phyloP scores from a whole-genome alignment of 192 early-diverging fungal species.

The Chytriomyces confervae region DNA sequence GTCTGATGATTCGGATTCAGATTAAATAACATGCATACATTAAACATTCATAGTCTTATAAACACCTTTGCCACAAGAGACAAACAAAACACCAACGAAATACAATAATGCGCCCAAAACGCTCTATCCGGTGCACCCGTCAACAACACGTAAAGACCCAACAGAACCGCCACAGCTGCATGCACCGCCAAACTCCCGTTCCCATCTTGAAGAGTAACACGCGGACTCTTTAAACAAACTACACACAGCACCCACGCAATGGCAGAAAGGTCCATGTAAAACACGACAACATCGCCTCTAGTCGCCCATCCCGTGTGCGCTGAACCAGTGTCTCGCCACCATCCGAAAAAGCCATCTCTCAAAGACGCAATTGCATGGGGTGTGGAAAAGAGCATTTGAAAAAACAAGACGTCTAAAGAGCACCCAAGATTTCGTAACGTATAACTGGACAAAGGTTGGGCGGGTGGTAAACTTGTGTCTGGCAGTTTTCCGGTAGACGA shows the following conservation, averaged over 20 bases:
- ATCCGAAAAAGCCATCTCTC: background rate
- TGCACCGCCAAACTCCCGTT: too few species aligned
- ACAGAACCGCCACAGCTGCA: too few species aligned
- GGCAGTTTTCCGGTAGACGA: background rate
- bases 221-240: too few species aligned
- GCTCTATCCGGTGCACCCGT: too few species aligned
- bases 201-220: too few species aligned
- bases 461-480: background rate
- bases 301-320: too few species aligned
- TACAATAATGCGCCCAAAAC: too few species aligned
- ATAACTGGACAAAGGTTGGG: background rate
- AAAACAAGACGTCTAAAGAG: background rate
- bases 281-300: background rate
- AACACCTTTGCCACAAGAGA: too few species aligned
- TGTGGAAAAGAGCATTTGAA: background rate
- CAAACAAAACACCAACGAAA: too few species aligned
- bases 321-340: background rate
- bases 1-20: background rate
- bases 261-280: background rate
- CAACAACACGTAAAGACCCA: too few species aligned
- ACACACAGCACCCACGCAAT: background rate
- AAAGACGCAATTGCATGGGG: background rate
- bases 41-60: too few species aligned
- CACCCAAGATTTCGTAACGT: background rate
- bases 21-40: background rate